Evolutionary conservation across 2,329 filamentous ascomycete genomes (phyloP).

Genomic region (Fonsecaea erecta): DNA sequence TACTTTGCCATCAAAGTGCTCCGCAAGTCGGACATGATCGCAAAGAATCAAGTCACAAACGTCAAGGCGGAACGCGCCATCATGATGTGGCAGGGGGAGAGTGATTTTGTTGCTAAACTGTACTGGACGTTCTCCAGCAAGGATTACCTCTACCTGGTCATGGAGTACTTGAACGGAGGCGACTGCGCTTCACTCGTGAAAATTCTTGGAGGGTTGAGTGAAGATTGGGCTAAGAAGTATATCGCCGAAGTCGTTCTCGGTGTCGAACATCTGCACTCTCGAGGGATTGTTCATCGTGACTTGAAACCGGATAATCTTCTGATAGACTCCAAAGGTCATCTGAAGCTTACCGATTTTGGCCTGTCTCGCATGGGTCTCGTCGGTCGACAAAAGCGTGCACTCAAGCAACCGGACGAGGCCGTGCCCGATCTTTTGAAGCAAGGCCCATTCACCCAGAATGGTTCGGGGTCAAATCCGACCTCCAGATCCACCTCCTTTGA

Average conservation of each 20-base stretch:
- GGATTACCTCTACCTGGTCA: slow-evolving; percentile 96
- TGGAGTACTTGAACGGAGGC: slow-evolving; percentile 98
- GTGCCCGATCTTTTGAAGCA: slow-evolving; percentile 91
- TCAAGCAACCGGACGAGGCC: slow-evolving; percentile 78
- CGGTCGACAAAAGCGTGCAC: slow-evolving; percentile 90
- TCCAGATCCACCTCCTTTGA: slow-evolving; percentile 95
- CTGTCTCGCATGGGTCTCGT: slow-evolving; percentile 96
- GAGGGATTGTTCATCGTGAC: slow-evolving; percentile 95
- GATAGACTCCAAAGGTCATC: slow-evolving; percentile 93
- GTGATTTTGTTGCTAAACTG: slow-evolving; percentile 96
- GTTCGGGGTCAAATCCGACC: slow-evolving; percentile 82
- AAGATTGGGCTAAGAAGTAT: slow-evolving; percentile 99
- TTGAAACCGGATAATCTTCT: slow-evolving; percentile 96
- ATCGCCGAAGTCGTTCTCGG: slow-evolving; percentile 95
- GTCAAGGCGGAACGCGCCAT: slow-evolving; percentile 98
- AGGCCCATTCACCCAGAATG: slow-evolving; percentile 78
- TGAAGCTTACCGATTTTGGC: slow-evolving; percentile 97
- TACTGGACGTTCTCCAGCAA: slow-evolving; percentile 99
- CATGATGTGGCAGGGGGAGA: slow-evolving; percentile 99
- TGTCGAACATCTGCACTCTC: slow-evolving; percentile 90
- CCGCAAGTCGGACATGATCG: slow-evolving; percentile 99
- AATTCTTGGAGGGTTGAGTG: slow-evolving; percentile 84
- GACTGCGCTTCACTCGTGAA: slow-evolving; percentile 98
- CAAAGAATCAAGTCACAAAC: slow-evolving; percentile 98
- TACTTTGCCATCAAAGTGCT: slow-evolving; percentile 99